phyloP scores from a whole-genome alignment of 352 stramenopile genomes.

The Pythium phragmitis region DNA sequence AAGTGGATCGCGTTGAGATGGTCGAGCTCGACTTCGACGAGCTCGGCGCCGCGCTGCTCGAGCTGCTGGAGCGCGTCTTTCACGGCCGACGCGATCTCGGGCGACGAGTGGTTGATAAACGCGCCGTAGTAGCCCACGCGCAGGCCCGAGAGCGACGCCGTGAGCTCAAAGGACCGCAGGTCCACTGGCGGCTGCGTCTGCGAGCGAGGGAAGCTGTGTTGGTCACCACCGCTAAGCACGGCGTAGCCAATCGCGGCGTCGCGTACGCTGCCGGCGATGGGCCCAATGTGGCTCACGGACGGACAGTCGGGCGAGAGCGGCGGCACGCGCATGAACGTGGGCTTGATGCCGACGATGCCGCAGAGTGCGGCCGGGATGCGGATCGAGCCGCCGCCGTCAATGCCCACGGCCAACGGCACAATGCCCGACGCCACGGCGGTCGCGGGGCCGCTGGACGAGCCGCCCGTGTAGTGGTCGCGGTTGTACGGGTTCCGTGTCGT shows the following conservation, averaged over 20 bases:
- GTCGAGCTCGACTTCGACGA: constrained; percentile 78
- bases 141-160: constrained; percentile 53
- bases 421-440: constrained; percentile 87
- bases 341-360: constrained; percentile 88
- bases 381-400: constrained; percentile 90
- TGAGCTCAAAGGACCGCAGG: constrained; percentile 57
- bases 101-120: constrained; percentile 72
- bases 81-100: constrained; percentile 49
- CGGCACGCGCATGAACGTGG: constrained; percentile 81
- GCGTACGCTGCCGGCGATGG: constrained; percentile 71
- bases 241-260: constrained; percentile 85
- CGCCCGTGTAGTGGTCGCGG: constrained; percentile 79
- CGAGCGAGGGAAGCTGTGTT: constrained; percentile 37
- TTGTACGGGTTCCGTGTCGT: constrained; percentile 87
- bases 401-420: constrained; percentile 82
- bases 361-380: constrained; percentile 87
- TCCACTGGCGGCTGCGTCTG: constrained; percentile 49
- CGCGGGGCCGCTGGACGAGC: constrained; percentile 90
- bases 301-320: constrained; percentile 48
- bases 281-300: constrained; percentile 76
- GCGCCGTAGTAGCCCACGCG: constrained; percentile 78
- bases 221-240: constrained; percentile 70
- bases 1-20: constrained; percentile 78
- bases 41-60: constrained; percentile 51
- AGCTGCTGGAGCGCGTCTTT: constrained; percentile 50